These are phyloP conservation scores for Phytophthora sp. DNA, from an alignment of 352 stramenopile genomes.

Conservation along the genomic window DNA sequence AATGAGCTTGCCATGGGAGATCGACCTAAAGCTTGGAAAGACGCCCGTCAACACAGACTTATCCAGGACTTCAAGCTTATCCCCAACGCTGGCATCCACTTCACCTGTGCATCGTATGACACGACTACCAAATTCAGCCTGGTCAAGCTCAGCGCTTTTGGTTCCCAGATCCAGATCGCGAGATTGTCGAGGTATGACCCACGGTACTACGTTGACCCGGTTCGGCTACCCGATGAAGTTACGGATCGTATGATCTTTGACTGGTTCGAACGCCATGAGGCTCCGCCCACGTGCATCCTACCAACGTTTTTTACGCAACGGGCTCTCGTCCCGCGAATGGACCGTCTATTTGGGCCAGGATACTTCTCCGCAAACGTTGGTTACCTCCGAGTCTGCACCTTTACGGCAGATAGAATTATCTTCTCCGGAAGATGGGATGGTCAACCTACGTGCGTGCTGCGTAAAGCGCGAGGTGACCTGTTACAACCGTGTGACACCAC, in stretches of 20 bases:
- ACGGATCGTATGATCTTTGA: neutral
- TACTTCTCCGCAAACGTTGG: neutral
- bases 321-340: neutral
- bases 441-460: too few species aligned
- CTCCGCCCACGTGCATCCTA: neutral
- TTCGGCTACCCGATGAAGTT: neutral
- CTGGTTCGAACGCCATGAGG: neutral
- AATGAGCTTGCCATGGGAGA: too few species aligned
- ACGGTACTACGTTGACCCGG: neutral
- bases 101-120: too few species aligned
- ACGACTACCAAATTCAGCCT: too few species aligned
- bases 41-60: neutral
- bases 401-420: neutral
- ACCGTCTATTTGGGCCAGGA: neutral
- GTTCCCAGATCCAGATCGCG: too few species aligned
- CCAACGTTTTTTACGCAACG: neutral
- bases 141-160: too few species aligned
- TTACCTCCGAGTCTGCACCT: neutral
- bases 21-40: too few species aligned
- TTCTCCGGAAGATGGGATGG: neutral
- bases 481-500: too few species aligned
- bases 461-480: too few species aligned
- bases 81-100: neutral
- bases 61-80: neutral
- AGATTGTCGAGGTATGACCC: too few species aligned